These are phyloP conservation scores for Hygrocybe punicea DNA, from an alignment of 768 basidiomycete genomes.

Conservation along the genomic window DNA sequence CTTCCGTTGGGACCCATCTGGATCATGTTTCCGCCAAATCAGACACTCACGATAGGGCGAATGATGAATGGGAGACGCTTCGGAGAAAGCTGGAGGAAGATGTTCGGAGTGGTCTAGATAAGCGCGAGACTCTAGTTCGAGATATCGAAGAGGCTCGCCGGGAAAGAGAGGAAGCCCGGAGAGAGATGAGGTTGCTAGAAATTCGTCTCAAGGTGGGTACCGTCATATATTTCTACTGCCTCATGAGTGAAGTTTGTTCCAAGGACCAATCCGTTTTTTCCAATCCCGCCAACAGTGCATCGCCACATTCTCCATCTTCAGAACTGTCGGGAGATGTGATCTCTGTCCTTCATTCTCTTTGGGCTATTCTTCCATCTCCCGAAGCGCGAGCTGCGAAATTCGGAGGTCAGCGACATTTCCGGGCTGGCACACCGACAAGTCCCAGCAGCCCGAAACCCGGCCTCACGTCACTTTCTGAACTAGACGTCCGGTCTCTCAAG, in stretches of 20 bases:
- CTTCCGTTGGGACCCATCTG: conserved; percentile 51
- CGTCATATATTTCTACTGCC: not conserved
- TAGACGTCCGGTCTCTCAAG: conserved; percentile 86
- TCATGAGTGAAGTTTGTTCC: not conserved
- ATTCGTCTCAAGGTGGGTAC: conserved; percentile 36
- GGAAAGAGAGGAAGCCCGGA: conserved; percentile 50
- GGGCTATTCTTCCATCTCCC: conserved; percentile 79
- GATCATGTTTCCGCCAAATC: conserved; percentile 45
- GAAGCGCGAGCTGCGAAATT: conserved; percentile 74
- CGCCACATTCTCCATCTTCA: conserved; percentile 21
- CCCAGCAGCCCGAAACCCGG: conserved; percentile 28
- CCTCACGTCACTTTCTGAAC: conserved; percentile 63
- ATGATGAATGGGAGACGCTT: conserved; percentile 47
- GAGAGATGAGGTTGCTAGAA: conserved; percentile 39
- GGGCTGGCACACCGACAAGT: conserved; percentile 42
- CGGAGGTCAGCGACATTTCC: conserved; percentile 45
- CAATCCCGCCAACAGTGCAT: conserved; percentile 4
- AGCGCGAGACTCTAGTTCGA: conserved; percentile 43
- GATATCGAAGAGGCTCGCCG: conserved; percentile 54
- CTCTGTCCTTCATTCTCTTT: conserved; percentile 66
- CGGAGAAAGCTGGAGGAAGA: conserved; percentile 51
- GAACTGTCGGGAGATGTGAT: conserved; percentile 48
- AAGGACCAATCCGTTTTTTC: conserved; percentile 8
- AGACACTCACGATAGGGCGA: conserved; percentile 40
- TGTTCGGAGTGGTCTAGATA: conserved; percentile 43